Evolutionary conservation across 1,284 basidiomycete genomes (phyloP).

Genomic region (Coniferiporia sulphurascens): DNA sequence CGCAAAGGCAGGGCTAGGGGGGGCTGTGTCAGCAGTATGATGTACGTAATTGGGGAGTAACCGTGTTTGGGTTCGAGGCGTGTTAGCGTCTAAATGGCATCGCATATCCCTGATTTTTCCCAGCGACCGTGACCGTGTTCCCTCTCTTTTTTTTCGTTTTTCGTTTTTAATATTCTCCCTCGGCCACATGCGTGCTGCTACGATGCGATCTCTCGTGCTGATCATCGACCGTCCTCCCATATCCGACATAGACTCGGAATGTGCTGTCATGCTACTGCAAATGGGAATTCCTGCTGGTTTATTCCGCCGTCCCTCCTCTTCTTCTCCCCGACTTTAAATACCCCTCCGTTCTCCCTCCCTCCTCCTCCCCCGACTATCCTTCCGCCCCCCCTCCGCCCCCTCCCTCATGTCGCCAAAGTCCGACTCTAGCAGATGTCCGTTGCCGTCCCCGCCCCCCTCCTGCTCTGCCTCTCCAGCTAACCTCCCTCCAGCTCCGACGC

Average conservation of each 20-base stretch:
- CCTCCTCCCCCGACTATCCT: not conserved
- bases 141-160: no score
- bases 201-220: no score
- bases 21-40: not conserved
- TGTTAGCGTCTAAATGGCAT: no score
- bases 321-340: conserved; percentile 3
- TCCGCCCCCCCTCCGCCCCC: not conserved
- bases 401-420: conserved; percentile 15
- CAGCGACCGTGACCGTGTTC: no score
- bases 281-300: no score
- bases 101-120: no score
- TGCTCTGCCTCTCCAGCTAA: not conserved
- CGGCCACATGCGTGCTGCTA: no score
- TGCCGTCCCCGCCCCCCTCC: not conserved
- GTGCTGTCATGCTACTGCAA: not conserved
- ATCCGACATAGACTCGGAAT: not conserved
- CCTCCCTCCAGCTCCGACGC: conserved; percentile 20
- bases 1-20: conserved; percentile 39
- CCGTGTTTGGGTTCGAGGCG: no score
- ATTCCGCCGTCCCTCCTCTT: not conserved
- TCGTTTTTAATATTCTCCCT: no score
- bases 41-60: not conserved
- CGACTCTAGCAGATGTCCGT: conserved; percentile 7
- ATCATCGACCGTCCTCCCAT: not conserved
- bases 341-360: conserved; percentile 2